phyloP scores from a whole-genome alignment of 2,329 filamentous ascomycete genomes.

The Monosporascus sp. region DNA sequence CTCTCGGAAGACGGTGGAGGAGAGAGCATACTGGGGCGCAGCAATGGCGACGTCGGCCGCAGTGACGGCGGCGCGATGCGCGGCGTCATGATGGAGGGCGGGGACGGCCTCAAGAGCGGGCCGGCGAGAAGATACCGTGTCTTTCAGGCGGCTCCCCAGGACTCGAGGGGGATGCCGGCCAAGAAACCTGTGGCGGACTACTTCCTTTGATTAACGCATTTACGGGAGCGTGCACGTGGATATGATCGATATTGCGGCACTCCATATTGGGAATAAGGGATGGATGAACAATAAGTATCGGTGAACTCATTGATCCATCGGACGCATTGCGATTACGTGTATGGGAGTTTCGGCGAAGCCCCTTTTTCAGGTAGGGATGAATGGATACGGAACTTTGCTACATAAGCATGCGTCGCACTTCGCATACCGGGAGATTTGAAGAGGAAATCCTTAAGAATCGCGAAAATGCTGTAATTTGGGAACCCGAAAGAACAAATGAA shows the following conservation, averaged over 20 bases:
- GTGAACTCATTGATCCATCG: neutral
- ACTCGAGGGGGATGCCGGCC: slow-evolving; percentile 93
- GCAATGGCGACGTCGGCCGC: slow-evolving; percentile 62
- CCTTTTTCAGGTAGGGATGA: neutral
- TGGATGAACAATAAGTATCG: too few species aligned
- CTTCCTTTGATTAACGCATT: slow-evolving; percentile 56
- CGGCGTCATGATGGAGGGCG: slow-evolving; percentile 44
- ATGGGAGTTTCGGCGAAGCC: neutral
- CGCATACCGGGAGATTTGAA: neutral
- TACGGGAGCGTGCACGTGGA: neutral
- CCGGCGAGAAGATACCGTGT: slow-evolving; percentile 89
- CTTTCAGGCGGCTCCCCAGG: slow-evolving; percentile 94
- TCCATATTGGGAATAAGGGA: too few species aligned
- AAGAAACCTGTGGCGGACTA: slow-evolving; percentile 98
- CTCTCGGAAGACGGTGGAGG: slow-evolving; percentile 83
- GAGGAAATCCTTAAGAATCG: neutral
- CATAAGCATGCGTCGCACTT: neutral
- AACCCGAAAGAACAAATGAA: slow-evolving; percentile 7
- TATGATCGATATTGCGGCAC: neutral
- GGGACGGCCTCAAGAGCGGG: slow-evolving; percentile 47
- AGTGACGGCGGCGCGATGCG: slow-evolving; percentile 36
- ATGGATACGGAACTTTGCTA: neutral
- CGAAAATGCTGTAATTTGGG: neutral
- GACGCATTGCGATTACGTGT: neutral
- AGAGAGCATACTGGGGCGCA: slow-evolving; percentile 61